Evolutionary conservation across 371 early-diverging fungal genomes (phyloP).

Genomic region (Mucor piriformis): DNA sequence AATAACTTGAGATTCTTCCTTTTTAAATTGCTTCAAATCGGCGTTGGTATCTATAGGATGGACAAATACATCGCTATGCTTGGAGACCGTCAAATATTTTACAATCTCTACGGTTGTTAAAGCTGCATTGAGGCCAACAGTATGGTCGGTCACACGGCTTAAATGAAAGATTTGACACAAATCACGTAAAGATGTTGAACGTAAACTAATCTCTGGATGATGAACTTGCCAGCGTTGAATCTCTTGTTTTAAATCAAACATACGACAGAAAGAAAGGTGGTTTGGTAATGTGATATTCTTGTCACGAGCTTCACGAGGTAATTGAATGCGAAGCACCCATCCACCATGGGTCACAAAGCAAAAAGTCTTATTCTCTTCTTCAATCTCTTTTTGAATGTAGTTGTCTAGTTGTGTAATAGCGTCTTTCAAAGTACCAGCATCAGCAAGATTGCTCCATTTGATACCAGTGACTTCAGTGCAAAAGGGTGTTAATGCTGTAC

Average conservation of each 20-base stretch:
- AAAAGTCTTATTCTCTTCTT: constrained; percentile 60
- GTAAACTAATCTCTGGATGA: constrained; percentile 60
- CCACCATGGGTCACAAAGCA: constrained; percentile 81
- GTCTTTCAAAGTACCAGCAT: constrained; percentile 60
- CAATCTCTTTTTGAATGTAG: constrained; percentile 62
- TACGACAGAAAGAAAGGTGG: constrained; percentile 61
- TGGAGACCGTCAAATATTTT: constrained; percentile 53
- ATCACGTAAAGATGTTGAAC: constrained; percentile 62
- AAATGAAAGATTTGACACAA: constrained; percentile 65
- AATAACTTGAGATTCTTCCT: constrained; percentile 68
- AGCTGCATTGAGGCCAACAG: constrained; percentile 64
- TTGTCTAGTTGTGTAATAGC: constrained; percentile 63
- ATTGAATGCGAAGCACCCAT: constrained; percentile 74
- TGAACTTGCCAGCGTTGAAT: constrained; percentile 69
- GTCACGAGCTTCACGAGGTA: constrained; percentile 72
- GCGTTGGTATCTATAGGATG: constrained; percentile 69
- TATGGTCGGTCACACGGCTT: constrained; percentile 44
- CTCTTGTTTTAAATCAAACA: constrained; percentile 80
- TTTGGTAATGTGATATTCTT: constrained; percentile 66
- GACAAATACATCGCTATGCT: constrained; percentile 65
- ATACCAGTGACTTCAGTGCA: constrained; percentile 72
- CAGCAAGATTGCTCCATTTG: constrained; percentile 54
- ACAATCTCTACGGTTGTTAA: constrained; percentile 66
- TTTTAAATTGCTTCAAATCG: constrained; percentile 68
- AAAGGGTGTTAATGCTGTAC: constrained; percentile 65